A percentile compares a stretch with the other conserved stretches of the same genome.
phyloP scores from a whole-genome alignment of 345 rosid species.

The Eucalyptus regnans region DNA sequence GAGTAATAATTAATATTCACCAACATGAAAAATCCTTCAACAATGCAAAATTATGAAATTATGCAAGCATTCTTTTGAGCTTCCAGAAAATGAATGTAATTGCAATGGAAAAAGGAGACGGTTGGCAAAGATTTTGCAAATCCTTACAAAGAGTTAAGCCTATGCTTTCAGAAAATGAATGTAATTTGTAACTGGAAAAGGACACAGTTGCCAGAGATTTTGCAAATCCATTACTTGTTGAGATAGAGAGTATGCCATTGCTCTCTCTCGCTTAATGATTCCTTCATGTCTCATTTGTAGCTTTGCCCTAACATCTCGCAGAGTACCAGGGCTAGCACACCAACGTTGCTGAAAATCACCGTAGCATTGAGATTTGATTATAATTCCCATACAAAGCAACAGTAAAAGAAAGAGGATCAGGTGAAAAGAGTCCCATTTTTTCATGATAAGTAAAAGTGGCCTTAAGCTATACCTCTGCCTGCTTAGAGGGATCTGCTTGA shows the following conservation, averaged over 20 bases:
- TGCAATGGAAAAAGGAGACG: neutral
- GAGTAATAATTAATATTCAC: neutral
- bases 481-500: slow-evolving; percentile 37
- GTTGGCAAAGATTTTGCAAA: neutral
- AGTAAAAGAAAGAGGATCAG: neutral
- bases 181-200: neutral
- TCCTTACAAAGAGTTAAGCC: neutral
- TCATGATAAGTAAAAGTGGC: neutral
- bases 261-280: slow-evolving; percentile 87
- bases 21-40: neutral
- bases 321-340: slow-evolving; percentile 58
- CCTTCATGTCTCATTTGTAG: slow-evolving; percentile 71
- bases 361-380: neutral
- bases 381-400: neutral
- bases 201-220: neutral
- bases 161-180: neutral
- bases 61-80: neutral
- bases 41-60: neutral
- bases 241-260: slow-evolving; percentile 53
- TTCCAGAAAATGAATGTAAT: neutral
- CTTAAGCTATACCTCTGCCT: slow-evolving; percentile 44
- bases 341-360: slow-evolving; percentile 48
- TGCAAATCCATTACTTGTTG: slow-evolving; percentile 48
- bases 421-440: neutral
- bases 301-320: slow-evolving; percentile 53